Evolutionary conservation across 371 early-diverging fungal species (phyloP), one percentile per base, ranked within the genome.

Genomic region (Amoeboaphelidium protococcarum): DNA sequence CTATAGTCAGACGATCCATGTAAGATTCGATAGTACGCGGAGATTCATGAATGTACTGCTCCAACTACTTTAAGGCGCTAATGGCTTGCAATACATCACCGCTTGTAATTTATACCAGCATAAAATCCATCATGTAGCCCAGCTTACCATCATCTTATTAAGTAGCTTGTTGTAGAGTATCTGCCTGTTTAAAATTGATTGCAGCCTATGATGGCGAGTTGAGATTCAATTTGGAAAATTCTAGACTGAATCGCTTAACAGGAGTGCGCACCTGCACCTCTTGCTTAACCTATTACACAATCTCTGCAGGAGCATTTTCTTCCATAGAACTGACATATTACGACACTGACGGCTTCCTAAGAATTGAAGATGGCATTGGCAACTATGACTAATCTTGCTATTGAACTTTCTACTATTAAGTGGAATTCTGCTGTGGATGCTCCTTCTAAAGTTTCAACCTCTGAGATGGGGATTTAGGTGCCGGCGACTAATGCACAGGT

Each of bases 61-160:
- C 80, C 16, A 90, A 54, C 41, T 79, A 72, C 54, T 83, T 82
- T 13, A 90, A 55, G 1, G 82, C 88, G 37, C 78, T 76, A 44
- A 80, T 73, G 23, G 78, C 72, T 26, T 73, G 67, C 25, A 65
- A 57, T 0, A 74, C 58, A 45, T 83, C 83, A 2, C 66, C 66
- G 52, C 73, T 67, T 40, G 74, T 78, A 31, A 89, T 73, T 46
- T 82, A 80, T 0, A 75, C 59, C 16, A 84, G 66, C 6, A 82
- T 50, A 27, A 72, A 67, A 47, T 79, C 80, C 49, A 85, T 68
- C 45, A 64, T n/a, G n/a, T n/a, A n/a, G n/a, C n/a, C n/a, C n/a
- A n/a, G n/a, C n/a, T n/a, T n/a, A n/a, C n/a, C n/a, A n/a, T n/a
- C n/a, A n/a, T n/a, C n/a, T n/a, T n/a, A n/a, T n/a, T n/a, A n/a